Conservation (phyloP, 2,329 filamentous ascomycete species). For the Pyrenophora graminea region DNA sequence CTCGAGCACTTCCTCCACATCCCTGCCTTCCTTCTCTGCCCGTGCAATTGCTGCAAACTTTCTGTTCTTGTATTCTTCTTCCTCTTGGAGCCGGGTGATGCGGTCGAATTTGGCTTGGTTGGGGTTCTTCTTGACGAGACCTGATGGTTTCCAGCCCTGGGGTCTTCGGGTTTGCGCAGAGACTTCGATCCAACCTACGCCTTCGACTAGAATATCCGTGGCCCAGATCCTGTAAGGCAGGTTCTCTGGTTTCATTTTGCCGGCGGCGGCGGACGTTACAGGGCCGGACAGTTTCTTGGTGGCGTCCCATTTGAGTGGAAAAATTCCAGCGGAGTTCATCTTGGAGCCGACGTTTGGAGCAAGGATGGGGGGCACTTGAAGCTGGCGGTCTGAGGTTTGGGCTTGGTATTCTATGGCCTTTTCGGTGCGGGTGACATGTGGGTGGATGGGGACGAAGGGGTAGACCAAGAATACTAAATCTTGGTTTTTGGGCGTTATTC, state of each 20-base stretch:
- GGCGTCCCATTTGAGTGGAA: constrained; percentile 78
- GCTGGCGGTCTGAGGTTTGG: constrained; percentile 56
- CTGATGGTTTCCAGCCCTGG: constrained; percentile 36
- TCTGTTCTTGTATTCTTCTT: constrained; percentile 17
- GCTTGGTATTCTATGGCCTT: constrained; percentile 78
- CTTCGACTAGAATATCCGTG: constrained; percentile 86
- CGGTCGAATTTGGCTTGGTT: constrained; percentile 31
- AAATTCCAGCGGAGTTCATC: constrained; percentile 66
- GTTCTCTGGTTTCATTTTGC: constrained; percentile 65
- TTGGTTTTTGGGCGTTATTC: constrained; percentile 75
- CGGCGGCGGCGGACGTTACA: constrained; percentile 66
- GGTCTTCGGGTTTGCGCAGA: constrained; percentile 72
- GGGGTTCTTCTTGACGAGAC: constrained; percentile 56
- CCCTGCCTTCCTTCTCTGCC: constrained; percentile 16
- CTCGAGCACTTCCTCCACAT: constrained; percentile 39
- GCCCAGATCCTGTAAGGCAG: constrained; percentile 81
- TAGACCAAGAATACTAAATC: constrained; percentile 75
- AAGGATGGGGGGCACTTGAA: constrained; percentile 67
- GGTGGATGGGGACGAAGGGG: constrained; percentile 77
- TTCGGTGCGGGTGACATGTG: constrained; percentile 76
- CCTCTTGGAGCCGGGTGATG: constrained; percentile 7
- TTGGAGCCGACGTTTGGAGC: constrained; percentile 43
- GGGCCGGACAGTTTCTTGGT: constrained; percentile 78
- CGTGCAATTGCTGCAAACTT: constrained; percentile 27
- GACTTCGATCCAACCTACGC: constrained; percentile 91